Percentiles rank a stretch among this genome's conserved stretches.
Conservation (phyloP, 805 yeast species). For the Hanseniaspora vineae region DNA sequence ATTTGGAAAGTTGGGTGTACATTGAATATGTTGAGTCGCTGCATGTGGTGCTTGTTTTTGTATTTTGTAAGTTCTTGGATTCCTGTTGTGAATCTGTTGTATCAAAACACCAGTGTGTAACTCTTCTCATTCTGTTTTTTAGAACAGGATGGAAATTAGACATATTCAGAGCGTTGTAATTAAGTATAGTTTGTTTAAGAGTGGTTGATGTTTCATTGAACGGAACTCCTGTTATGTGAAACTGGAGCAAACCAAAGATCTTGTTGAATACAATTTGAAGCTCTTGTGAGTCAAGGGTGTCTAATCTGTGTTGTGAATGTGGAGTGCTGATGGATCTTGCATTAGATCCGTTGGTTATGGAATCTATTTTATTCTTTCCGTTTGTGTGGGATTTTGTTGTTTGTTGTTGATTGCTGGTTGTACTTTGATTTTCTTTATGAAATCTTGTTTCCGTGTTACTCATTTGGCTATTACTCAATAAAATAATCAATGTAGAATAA, state of each 20-base stretch:
- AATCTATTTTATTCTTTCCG: too few relatives aligned
- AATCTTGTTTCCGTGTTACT: too few relatives aligned
- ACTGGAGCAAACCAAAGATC: background rate
- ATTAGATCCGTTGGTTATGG: background rate
- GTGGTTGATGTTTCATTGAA: too few relatives aligned
- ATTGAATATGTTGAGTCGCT: background rate
- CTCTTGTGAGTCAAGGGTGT: background rate
- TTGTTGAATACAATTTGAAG: background rate
- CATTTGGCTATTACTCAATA: too few relatives aligned
- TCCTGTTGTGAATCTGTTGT: background rate
- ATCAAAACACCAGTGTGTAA: background rate
- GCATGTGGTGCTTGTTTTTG: background rate
- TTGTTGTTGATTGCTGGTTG: too few relatives aligned
- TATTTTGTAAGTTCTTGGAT: background rate
- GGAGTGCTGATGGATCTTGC: background rate
- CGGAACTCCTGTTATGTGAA: background rate
- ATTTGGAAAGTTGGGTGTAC: background rate
- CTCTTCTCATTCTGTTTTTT: background rate
- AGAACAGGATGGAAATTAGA: background rate
- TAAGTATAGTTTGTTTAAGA: too few relatives aligned
- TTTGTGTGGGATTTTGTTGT: too few relatives aligned
- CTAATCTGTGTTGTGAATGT: background rate
- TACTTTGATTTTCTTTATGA: too few relatives aligned
- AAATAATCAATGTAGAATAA: background rate
- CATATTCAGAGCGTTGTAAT: background rate